Evolutionary conservation across 2,329 filamentous ascomycete species (phyloP).

Genomic region (Penicillium sumatraense): DNA sequence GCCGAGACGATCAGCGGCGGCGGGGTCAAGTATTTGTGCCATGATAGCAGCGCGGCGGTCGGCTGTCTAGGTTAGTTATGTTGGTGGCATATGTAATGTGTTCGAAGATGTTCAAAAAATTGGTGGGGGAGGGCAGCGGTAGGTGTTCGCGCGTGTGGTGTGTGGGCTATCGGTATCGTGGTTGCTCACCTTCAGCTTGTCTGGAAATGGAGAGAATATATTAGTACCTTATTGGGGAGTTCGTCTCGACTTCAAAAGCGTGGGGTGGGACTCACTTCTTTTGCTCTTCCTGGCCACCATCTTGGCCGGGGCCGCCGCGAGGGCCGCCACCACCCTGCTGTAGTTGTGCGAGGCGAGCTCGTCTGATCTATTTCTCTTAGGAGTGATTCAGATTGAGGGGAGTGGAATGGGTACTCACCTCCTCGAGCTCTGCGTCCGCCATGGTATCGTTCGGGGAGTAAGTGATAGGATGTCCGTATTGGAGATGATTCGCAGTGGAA

Average conservation of each 20-base stretch:
- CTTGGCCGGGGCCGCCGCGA: slow-evolving; percentile 54
- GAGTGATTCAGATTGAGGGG: slow-evolving; percentile 9
- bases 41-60: slow-evolving; percentile 62
- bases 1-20: slow-evolving; percentile 88
- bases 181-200: slow-evolving; percentile 39
- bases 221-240: neutral
- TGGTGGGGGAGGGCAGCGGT: neutral
- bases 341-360: slow-evolving; percentile 90
- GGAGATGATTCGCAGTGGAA: slow-evolving; percentile 11
- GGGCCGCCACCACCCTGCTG: slow-evolving; percentile 73
- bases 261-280: slow-evolving; percentile 57
- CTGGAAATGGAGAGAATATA: slow-evolving; percentile 14
- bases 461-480: neutral
- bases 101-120: neutral
- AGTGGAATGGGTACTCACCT: slow-evolving; percentile 46
- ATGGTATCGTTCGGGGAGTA: slow-evolving; percentile 47
- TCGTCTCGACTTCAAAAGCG: neutral
- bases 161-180: neutral
- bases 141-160: neutral
- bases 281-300: slow-evolving; percentile 64
- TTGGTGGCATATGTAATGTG: neutral
- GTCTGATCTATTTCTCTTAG: slow-evolving; percentile 69
- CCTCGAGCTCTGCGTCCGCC: slow-evolving; percentile 70
- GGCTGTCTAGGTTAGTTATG: slow-evolving; percentile 23
- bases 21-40: slow-evolving; percentile 90